A percentile compares a stretch with the other conserved stretches of the same genome.
These are phyloP conservation scores for Aspergillus glaucus DNA, from an alignment of 2,329 filamentous ascomycete species.

Conservation along the genomic window DNA sequence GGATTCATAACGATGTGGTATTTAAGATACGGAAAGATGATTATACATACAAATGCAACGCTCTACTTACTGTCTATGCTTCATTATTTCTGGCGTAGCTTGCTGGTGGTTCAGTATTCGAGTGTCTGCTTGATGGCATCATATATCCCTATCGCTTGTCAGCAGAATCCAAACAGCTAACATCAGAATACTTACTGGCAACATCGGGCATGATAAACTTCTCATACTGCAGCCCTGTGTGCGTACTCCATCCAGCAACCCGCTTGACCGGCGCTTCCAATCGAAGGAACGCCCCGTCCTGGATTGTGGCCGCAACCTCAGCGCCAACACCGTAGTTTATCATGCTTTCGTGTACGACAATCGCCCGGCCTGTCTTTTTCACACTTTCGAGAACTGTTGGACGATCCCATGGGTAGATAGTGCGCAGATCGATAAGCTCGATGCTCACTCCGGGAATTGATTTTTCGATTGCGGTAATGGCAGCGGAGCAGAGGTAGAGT, in stretches of 20 bases:
- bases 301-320: conserved; percentile 80
- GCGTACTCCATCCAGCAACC: conserved; percentile 85
- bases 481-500: conserved; percentile 72
- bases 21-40: too few relatives aligned
- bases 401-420: conserved; percentile 88
- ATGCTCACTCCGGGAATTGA: conserved; percentile 63
- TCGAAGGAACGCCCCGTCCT: conserved; percentile 76
- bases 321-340: conserved; percentile 83
- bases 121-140: conserved; percentile 63
- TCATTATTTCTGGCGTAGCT: not conserved
- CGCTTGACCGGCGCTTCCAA: conserved; percentile 80
- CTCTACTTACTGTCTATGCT: not conserved
- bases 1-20: too few relatives aligned
- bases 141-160: conserved; percentile 53
- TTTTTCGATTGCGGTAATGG: conserved; percentile 70
- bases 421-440: conserved; percentile 82
- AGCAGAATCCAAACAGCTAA: conserved; percentile 2
- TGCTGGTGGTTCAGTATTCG: conserved; percentile 48
- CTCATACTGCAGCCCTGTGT: conserved; percentile 73
- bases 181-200: conserved; percentile 58
- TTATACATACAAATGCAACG: not conserved
- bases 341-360: conserved; percentile 91
- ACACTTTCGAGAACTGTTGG: conserved; percentile 75
- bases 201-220: conserved; percentile 79
- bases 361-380: conserved; percentile 74